Evolutionary conservation across 306 rosid genomes (phyloP).

Genomic region (barrel medic (Medicago truncatula)): MtrunA17r5.0-ANR NC_053046.1:39496001-39496500

Average conservation of each 20-base stretch:
- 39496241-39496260: conserved; percentile 72
- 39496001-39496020: too few relatives aligned
- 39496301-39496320: conserved; percentile 87
- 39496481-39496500: conserved; percentile 63
- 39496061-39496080: conserved; percentile 82
- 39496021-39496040: conserved; percentile 12
- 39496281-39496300: conserved; percentile 76
- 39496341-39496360: conserved; percentile 74
- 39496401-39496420: conserved; percentile 59
- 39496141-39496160: conserved; percentile 73
- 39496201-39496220: conserved; percentile 63
- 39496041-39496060: conserved; percentile 64
- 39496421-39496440: conserved; percentile 67
- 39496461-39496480: conserved; percentile 78
- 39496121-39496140: conserved; percentile 80
- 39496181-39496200: conserved; percentile 73
- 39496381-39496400: conserved; percentile 65
- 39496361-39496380: conserved; percentile 68
- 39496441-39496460: conserved; percentile 68
- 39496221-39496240: conserved; percentile 65
- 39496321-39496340: conserved; percentile 82
- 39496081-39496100: conserved; percentile 79
- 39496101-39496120: conserved; percentile 76
- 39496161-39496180: conserved; percentile 76
- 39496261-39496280: conserved; percentile 73